These are phyloP conservation scores for Aquilaria malaccensis DNA, from an alignment of 345 rosid species.

Conservation along the genomic window DNA sequence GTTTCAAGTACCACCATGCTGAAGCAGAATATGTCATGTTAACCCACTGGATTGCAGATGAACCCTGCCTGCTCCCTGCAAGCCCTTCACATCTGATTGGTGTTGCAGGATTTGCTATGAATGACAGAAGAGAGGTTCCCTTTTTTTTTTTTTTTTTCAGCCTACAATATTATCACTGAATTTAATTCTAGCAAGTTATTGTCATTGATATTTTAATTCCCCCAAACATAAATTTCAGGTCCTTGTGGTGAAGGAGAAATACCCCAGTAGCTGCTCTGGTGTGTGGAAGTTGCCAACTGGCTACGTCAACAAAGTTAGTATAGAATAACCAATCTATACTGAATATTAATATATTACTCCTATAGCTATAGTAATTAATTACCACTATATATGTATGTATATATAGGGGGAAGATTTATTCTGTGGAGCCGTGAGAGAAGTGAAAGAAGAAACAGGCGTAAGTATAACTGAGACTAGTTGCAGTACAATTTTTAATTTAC, in stretches of 20 bases:
- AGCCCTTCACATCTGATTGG: slow-evolving; percentile 54
- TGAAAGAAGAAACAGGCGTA: slow-evolving; percentile 56
- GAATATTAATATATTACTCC: background rate
- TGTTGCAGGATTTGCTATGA: slow-evolving; percentile 36
- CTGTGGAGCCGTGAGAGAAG: slow-evolving; percentile 47
- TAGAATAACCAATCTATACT: no score
- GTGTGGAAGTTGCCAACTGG: slow-evolving; percentile 58
- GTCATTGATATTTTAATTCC: no score
- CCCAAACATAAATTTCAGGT: slow-evolving; percentile 18
- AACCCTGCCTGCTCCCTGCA: slow-evolving; percentile 36
- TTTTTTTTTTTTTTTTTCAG: no score
- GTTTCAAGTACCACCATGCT: slow-evolving; percentile 45
- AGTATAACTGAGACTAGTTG: background rate
- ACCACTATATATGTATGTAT: background rate
- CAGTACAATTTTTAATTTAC: background rate
- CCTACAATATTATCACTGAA: no score
- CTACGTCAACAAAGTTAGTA: slow-evolving; percentile 36
- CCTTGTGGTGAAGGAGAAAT: slow-evolving; percentile 46
- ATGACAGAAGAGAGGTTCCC: slow-evolving; percentile 32
- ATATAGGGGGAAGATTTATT: slow-evolving; percentile 45
- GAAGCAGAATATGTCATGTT: slow-evolving; percentile 47
- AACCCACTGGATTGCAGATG: slow-evolving; percentile 45
- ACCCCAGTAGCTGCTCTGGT: slow-evolving; percentile 30
- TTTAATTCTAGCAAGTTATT: no score
- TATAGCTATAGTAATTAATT: background rate